These are phyloP conservation scores for Malassezia psittaci DNA, from an alignment of 1,284 basidiomycete genomes.

Conservation along the genomic window DNA sequence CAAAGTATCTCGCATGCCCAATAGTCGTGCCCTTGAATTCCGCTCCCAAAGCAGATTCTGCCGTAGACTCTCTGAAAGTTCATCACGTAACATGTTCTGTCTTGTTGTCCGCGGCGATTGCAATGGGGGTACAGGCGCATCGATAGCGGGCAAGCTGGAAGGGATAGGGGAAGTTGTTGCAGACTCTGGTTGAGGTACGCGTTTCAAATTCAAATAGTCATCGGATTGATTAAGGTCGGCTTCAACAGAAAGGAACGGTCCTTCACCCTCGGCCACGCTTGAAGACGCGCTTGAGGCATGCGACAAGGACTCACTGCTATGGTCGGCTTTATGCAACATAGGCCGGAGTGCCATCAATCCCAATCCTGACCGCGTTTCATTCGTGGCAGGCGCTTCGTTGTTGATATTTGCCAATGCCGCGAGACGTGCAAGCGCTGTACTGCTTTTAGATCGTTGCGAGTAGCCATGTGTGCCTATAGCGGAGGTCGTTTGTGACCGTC, in stretches of 20 bases:
- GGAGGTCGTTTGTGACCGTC: too few species aligned
- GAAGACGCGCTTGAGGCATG: neutral
- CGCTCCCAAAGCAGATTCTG: slow-evolving; percentile 76
- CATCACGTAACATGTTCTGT: slow-evolving; percentile 68
- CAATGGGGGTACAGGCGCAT: slow-evolving; percentile 58
- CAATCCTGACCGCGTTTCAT: too few species aligned
- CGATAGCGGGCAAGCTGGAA: too few species aligned
- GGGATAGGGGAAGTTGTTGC: too few species aligned
- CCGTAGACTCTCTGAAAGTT: slow-evolving; percentile 72
- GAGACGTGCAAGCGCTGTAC: slow-evolving; percentile 6
- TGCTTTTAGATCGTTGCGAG: slow-evolving; percentile 6
- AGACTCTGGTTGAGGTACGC: neutral
- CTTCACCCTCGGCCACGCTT: neutral
- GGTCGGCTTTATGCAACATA: neutral
- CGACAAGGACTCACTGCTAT: neutral
- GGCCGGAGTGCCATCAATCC: neutral
- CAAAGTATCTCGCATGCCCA: slow-evolving; percentile 23
- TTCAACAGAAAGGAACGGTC: slow-evolving; percentile 1
- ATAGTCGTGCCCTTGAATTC: slow-evolving; percentile 39
- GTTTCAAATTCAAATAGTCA: neutral
- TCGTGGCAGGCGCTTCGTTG: neutral
- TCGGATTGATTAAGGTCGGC: neutral
- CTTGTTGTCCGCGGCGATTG: slow-evolving; percentile 75
- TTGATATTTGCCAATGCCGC: slow-evolving; percentile 7
- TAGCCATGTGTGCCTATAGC: too few species aligned